A percentile compares a stretch with the other conserved stretches of the same genome.
These are phyloP conservation scores for Vararia minispora DNA, from an alignment of 768 basidiomycete species.

Conservation along the genomic window DNA sequence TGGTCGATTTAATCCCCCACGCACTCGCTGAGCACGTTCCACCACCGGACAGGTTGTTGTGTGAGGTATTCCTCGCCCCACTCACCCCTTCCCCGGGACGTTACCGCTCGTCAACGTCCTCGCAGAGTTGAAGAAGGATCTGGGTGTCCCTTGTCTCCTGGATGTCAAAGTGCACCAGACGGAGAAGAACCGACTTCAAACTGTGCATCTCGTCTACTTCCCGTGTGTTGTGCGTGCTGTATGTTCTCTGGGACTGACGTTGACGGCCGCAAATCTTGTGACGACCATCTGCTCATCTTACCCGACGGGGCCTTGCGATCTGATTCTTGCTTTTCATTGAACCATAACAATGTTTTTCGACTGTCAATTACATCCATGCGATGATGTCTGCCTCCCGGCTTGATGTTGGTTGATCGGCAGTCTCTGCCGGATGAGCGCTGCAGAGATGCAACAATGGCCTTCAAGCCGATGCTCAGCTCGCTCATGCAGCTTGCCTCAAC, in stretches of 20 bases:
- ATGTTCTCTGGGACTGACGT: too few relatives aligned
- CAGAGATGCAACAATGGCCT: constrained; percentile 56
- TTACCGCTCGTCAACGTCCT: too few relatives aligned
- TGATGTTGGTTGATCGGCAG: constrained; percentile 8
- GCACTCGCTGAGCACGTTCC: too few relatives aligned
- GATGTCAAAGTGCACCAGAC: constrained; percentile 50
- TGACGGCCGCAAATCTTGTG: too few relatives aligned
- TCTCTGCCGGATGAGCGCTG: constrained; percentile 23
- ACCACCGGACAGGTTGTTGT: too few relatives aligned
- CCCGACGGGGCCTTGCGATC: too few relatives aligned
- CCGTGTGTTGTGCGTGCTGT: too few relatives aligned
- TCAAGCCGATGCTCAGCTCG: constrained; percentile 54
- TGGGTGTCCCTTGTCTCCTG: constrained; percentile 76
- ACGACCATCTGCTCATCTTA: too few relatives aligned
- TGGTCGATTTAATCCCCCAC: too few relatives aligned
- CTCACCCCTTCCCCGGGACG: too few relatives aligned
- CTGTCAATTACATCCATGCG: constrained; percentile 2
- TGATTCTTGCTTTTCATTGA: too few relatives aligned
- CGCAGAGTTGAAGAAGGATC: constrained; percentile 85
- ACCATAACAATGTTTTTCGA: background rate
- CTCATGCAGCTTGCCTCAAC: constrained; percentile 37
- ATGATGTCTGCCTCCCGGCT: background rate
- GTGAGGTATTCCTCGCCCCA: too few relatives aligned
- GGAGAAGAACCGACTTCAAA: constrained; percentile 31
- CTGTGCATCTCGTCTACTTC: constrained; percentile 21